phyloP scores from a whole-genome alignment of 768 basidiomycete species.

The Galerina marginata region DNA sequence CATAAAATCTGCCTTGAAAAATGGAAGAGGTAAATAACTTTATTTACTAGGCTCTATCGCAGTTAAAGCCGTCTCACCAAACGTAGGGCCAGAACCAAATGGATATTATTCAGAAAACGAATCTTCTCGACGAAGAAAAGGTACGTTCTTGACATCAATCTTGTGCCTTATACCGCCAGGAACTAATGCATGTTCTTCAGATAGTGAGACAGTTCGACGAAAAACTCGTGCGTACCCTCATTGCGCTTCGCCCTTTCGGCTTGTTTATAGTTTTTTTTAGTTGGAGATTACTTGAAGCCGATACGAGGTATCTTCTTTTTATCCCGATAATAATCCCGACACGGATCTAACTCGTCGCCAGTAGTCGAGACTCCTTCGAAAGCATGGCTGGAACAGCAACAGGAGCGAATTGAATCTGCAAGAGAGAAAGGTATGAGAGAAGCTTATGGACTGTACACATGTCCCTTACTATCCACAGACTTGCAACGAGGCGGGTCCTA shows the following conservation, averaged over 20 bases:
- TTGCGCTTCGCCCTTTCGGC: too few relatives aligned
- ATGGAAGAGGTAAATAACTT: conserved; percentile 4
- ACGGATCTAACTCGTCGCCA: not conserved
- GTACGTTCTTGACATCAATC: conserved; percentile 1
- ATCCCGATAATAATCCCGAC: not conserved
- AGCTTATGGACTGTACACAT: too few relatives aligned
- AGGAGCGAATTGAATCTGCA: conserved; percentile 20
- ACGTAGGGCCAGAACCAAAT: conserved; percentile 3
- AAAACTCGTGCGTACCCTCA: too few relatives aligned
- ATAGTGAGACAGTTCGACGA: too few relatives aligned
- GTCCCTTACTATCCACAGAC: not conserved
- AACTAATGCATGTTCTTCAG: too few relatives aligned
- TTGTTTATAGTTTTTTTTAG: too few relatives aligned
- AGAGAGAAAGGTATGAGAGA: not conserved
- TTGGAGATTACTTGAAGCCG: conserved; percentile 8
- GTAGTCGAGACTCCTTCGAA: conserved; percentile 27
- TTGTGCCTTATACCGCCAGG: too few relatives aligned
- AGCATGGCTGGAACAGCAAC: conserved; percentile 29
- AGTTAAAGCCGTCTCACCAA: not conserved
- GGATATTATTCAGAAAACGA: conserved; percentile 30
- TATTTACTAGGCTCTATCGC: not conserved
- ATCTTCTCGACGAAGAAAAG: conserved; percentile 5
- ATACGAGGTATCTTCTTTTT: conserved; percentile 4
- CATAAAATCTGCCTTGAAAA: conserved; percentile 30
- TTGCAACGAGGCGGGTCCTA: conserved; percentile 2